These are phyloP conservation scores for Kluyveromyces starmeri DNA, from an alignment of 805 yeast species.

Conservation along the genomic window DNA sequence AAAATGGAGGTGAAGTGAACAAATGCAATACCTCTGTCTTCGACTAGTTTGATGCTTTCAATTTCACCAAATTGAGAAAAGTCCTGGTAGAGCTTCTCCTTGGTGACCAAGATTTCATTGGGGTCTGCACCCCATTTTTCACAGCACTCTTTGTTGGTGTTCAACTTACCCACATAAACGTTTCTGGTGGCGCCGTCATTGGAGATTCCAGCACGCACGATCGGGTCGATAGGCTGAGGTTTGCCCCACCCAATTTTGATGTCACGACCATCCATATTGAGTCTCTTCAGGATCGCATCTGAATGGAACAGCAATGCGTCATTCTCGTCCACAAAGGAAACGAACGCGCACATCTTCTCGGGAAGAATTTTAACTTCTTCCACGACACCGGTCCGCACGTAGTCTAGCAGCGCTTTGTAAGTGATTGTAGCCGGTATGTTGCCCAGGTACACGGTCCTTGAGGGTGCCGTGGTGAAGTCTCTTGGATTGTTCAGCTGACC, in stretches of 20 bases:
- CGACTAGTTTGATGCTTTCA: slow-evolving; percentile 72
- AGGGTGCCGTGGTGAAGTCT: slow-evolving; percentile 43
- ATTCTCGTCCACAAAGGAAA: slow-evolving; percentile 81
- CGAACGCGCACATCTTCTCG: slow-evolving; percentile 79
- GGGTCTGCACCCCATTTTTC: slow-evolving; percentile 14
- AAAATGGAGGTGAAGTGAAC: slow-evolving; percentile 81
- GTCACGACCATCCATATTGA: slow-evolving; percentile 72
- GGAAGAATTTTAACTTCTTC: slow-evolving; percentile 76
- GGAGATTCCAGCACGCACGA: slow-evolving; percentile 66
- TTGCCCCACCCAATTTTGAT: slow-evolving; percentile 92
- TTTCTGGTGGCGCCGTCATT: slow-evolving; percentile 90
- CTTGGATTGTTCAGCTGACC: slow-evolving; percentile 17
- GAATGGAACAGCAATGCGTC: slow-evolving; percentile 88
- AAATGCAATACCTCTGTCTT: slow-evolving; percentile 80
- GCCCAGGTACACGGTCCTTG: slow-evolving; percentile 85
- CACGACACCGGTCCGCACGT: slow-evolving; percentile 83
- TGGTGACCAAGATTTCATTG: slow-evolving; percentile 32
- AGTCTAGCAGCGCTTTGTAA: slow-evolving; percentile 75
- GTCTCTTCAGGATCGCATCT: slow-evolving; percentile 78
- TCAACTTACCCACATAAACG: slow-evolving; percentile 78
- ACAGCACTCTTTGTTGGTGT: slow-evolving; percentile 34
- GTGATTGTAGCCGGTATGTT: slow-evolving; percentile 77
- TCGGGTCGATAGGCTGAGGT: slow-evolving; percentile 62
- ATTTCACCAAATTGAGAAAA: slow-evolving; percentile 69
- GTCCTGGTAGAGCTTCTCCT: slow-evolving; percentile 57